Evolutionary conservation across 2,329 filamentous ascomycete genomes (phyloP).

Genomic region (Neurospora sp.): DNA sequence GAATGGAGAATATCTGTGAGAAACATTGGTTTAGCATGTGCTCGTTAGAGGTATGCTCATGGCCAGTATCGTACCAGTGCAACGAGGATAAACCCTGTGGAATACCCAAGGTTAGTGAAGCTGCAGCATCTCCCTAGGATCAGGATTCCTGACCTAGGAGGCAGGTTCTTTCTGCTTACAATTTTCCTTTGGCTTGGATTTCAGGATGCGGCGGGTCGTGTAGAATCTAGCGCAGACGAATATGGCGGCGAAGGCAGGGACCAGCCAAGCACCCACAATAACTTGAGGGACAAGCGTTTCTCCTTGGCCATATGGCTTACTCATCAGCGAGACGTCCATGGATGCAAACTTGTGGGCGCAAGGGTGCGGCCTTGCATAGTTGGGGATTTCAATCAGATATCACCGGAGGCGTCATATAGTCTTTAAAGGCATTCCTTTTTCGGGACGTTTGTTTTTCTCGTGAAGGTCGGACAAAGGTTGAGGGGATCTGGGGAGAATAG

Average conservation of each 20-base stretch:
- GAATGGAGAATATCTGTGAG: constrained; percentile 6
- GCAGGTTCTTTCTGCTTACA: constrained; percentile 3
- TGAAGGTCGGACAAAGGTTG: not conserved
- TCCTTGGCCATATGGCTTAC: not conserved
- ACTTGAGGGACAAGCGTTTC: not conserved
- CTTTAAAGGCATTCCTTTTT: not conserved
- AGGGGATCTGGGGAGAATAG: not conserved
- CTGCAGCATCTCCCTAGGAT: not conserved
- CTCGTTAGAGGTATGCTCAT: not conserved
- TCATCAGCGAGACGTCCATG: not conserved
- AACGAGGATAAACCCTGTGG: constrained; percentile 13
- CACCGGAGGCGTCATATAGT: not conserved
- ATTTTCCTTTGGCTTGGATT: constrained; percentile 9
- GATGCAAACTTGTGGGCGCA: not conserved
- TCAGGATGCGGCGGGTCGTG: constrained; percentile 10
- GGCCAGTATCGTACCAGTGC: not conserved
- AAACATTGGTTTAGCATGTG: not conserved
- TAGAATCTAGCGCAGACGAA: constrained; percentile 13
- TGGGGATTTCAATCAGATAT: not conserved
- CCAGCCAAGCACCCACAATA: constrained; percentile 4
- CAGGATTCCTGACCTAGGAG: not conserved
- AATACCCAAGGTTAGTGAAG: not conserved
- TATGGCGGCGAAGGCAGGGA: constrained; percentile 6
- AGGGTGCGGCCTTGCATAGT: not conserved
- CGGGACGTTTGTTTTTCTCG: not conserved